Conservation (phyloP, 176 grass and related monocot genomes). For the Tuctoria greenei region DNA sequence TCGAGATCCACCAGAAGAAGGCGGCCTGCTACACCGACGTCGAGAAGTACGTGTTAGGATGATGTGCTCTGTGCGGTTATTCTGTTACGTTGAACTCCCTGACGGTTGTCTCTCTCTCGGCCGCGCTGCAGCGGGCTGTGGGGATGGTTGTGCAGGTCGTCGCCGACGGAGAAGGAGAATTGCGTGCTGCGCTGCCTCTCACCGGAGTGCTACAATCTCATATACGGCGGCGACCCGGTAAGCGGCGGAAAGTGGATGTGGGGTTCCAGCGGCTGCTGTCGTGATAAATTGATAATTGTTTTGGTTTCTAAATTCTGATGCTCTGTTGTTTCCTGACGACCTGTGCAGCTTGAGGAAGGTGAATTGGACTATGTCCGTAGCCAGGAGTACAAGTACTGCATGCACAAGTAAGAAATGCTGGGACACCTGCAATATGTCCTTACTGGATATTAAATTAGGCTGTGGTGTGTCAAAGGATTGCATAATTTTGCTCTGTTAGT, state of each 20-base stretch:
- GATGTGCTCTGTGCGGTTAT: not conserved
- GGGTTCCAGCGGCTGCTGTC: not conserved
- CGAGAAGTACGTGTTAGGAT: conserved; percentile 60
- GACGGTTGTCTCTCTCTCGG: conserved; percentile 6
- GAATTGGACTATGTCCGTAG: conserved; percentile 75
- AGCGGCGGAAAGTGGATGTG: conserved; percentile 7
- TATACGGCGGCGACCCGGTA: conserved; percentile 92
- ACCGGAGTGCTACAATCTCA: conserved; percentile 66
- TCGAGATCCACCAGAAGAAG: conserved; percentile 84
- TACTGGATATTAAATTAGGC: not conserved
- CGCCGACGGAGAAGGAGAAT: conserved; percentile 87
- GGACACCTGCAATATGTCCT: not conserved
- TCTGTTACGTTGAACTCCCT: not conserved
- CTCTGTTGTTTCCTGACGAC: not conserved
- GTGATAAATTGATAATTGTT: not conserved
- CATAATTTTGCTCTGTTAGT: not conserved
- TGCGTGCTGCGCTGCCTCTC: conserved; percentile 92
- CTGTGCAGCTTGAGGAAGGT: conserved; percentile 89
- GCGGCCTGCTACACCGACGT: conserved; percentile 81
- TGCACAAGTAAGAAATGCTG: conserved; percentile 70
- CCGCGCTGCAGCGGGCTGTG: conserved; percentile 66
- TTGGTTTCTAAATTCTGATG: conserved; percentile 26
- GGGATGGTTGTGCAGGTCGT: conserved; percentile 79
- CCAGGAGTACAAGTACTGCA: conserved; percentile 97
- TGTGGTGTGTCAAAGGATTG: not conserved